Base-by-base conservation (phyloP, 1,139 yeast species). In the Candida tropicalis region DNA sequence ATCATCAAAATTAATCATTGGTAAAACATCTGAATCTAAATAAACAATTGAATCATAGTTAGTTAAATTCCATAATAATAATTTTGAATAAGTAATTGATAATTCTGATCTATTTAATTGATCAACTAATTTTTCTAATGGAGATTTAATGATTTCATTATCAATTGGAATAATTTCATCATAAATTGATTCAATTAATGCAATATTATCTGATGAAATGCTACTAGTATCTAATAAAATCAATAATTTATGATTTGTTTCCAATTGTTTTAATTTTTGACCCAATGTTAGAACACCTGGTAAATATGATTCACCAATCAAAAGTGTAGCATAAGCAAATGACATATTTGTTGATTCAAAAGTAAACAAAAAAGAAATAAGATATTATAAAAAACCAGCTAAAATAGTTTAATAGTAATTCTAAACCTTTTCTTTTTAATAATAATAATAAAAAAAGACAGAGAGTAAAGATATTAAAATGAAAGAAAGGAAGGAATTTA, bases 221-320 rank as follows among this genome's bases (percentile, higher is more conserved):
- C 55, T 45, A 3, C 48, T 36, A 4, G 52, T 39, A 43, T 62
- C 59, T 39, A 61, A 44, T 48, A 65, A 55, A 13, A 64, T 49
- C 17, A 57, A 59, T 42, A 63, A 47, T 31, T 55, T 52, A 46
- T 57, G 49, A 27, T 42, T 42, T 11, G 68, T 57, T 3, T 52
- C 42, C 35, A 53, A 53, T 22, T 51, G 50, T 43, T 55, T 56
- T 42, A 65, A 54, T 22, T 57, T 52, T 17, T 53, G 49, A 5
- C 59, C 69, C 33, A 65, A 54, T 9, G 62, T 58, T 22, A 65
- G 53, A 3, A 62, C 66, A n/a, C 70, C 70, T 1, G 69, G 59
- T 24, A 64, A 54, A 46, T 65, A 65, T 9, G 60, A 49, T 43
- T 64, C 65, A 41, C 56, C 56, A 23, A 66, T 56, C 39, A 65